These are phyloP conservation scores for Albugo laibachii DNA, from an alignment of 352 stramenopile genomes.

Conservation along the genomic window DNA sequence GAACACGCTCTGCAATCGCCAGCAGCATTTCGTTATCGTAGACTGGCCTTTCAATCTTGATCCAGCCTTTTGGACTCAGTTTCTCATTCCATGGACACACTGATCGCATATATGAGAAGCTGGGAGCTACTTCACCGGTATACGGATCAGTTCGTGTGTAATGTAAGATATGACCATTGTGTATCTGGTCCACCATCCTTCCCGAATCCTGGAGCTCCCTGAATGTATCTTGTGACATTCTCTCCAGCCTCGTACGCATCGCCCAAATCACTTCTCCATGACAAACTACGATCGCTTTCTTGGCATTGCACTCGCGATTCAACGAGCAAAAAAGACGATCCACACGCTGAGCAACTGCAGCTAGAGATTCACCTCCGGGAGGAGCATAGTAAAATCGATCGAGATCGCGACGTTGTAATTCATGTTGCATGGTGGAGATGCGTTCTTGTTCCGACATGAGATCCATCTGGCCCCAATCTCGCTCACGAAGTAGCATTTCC, in stretches of 20 bases:
- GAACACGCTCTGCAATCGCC: constrained; percentile 60
- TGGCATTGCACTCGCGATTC: constrained; percentile 60
- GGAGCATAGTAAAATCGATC: constrained; percentile 78
- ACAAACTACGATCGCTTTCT: constrained; percentile 67
- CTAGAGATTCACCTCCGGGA: constrained; percentile 63
- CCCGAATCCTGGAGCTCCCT: constrained; percentile 67
- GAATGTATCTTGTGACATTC: constrained; percentile 77
- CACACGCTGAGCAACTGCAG: constrained; percentile 57
- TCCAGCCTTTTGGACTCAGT: constrained; percentile 74
- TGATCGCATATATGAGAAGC: constrained; percentile 75
- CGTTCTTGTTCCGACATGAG: constrained; percentile 78
- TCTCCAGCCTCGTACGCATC: constrained; percentile 69
- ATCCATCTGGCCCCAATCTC: constrained; percentile 79
- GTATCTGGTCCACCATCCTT: constrained; percentile 77
- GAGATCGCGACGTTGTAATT: constrained; percentile 58
- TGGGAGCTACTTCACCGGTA: constrained; percentile 57
- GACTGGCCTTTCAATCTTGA: constrained; percentile 72
- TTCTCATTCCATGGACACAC: constrained; percentile 82
- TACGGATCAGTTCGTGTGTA: constrained; percentile 64
- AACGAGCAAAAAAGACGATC: constrained; percentile 57
- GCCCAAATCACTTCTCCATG: constrained; percentile 83
- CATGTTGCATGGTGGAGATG: constrained; percentile 76
- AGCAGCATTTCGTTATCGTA: constrained; percentile 80
- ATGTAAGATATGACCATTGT: constrained; percentile 78
- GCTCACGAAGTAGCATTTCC: constrained; percentile 76